phyloP scores from a whole-genome alignment of 352 stramenopile genomes.

The Paralagenidium karlingii region DNA sequence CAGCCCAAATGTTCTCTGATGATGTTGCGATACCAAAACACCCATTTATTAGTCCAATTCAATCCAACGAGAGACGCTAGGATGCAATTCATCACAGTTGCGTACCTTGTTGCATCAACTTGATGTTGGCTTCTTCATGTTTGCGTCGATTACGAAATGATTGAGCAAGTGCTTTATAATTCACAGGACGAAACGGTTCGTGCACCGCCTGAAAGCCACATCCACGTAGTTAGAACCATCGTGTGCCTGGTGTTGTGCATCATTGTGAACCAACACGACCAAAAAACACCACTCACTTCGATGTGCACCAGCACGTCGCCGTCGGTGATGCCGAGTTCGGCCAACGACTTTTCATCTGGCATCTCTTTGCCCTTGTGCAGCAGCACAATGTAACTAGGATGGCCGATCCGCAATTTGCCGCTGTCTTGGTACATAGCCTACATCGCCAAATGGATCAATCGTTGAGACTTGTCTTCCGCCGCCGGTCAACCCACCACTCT shows the following conservation, averaged over 20 bases:
- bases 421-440: slow-evolving; percentile 65
- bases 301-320: slow-evolving; percentile 78
- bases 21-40: too few relatives aligned
- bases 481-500: not conserved
- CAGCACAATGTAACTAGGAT: slow-evolving; percentile 69
- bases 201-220: slow-evolving; percentile 24
- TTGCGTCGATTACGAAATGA: slow-evolving; percentile 62
- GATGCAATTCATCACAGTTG: not conserved
- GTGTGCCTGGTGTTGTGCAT: too few relatives aligned
- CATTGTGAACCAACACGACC: slow-evolving; percentile 1
- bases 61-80: not conserved
- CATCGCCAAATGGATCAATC: not conserved
- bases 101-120: slow-evolving; percentile 71
- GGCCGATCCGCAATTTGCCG: slow-evolving; percentile 32
- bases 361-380: slow-evolving; percentile 81
- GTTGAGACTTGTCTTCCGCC: not conserved
- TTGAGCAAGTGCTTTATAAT: slow-evolving; percentile 74
- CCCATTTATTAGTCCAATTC: not conserved
- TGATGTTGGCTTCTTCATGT: slow-evolving; percentile 70
- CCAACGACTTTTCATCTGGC: slow-evolving; percentile 76
- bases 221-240: too few relatives aligned
- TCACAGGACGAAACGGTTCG: slow-evolving; percentile 77
- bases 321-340: slow-evolving; percentile 55
- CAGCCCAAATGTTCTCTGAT: slow-evolving; percentile 84
- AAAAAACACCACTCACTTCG: slow-evolving; percentile 18